Evolutionary conservation across 2,329 filamentous ascomycete genomes (phyloP).

Genomic region (Cladosporium sp.): DNA sequence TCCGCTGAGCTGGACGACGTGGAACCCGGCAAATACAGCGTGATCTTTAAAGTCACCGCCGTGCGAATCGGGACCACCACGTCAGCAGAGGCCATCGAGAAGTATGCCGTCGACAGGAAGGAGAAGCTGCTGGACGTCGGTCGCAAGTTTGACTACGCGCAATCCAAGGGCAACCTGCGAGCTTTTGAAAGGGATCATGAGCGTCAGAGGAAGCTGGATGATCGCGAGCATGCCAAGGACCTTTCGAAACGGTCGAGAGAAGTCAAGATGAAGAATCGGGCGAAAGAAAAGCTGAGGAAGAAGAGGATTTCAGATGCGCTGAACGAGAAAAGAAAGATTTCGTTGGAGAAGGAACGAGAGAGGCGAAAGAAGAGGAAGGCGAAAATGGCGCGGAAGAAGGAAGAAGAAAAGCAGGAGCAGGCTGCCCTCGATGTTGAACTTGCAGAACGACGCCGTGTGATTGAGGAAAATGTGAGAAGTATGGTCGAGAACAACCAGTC

Average conservation of each 20-base stretch:
- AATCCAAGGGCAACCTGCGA: constrained; percentile 61
- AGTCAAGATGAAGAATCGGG: constrained; percentile 40
- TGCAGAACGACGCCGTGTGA: background rate
- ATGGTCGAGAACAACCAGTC: constrained; percentile 18
- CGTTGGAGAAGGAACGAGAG: constrained; percentile 14
- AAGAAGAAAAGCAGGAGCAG: constrained; percentile 15
- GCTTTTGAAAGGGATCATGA: constrained; percentile 52
- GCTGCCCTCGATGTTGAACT: background rate
- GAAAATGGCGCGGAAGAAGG: constrained; percentile 21
- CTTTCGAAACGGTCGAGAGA: constrained; percentile 43
- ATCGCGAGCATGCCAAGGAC: constrained; percentile 38
- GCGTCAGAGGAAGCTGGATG: constrained; percentile 39
- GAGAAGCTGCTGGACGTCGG: constrained; percentile 75
- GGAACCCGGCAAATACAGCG: constrained; percentile 71
- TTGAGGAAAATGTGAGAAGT: constrained; percentile 18
- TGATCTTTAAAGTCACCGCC: constrained; percentile 73
- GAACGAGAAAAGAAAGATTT: constrained; percentile 26
- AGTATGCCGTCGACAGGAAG: constrained; percentile 61
- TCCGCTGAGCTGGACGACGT: constrained; percentile 71
- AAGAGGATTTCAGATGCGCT: constrained; percentile 19
- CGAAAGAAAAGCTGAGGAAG: constrained; percentile 33
- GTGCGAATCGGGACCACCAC: constrained; percentile 55
- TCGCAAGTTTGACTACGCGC: constrained; percentile 68
- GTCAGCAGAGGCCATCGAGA: constrained; percentile 67
- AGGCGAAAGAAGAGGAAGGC: constrained; percentile 14